A percentile compares a stretch with the other conserved stretches of the same genome.
phyloP scores from a whole-genome alignment of 2,329 filamentous ascomycete genomes.

The Ophiostoma tasmaniense region DNA sequence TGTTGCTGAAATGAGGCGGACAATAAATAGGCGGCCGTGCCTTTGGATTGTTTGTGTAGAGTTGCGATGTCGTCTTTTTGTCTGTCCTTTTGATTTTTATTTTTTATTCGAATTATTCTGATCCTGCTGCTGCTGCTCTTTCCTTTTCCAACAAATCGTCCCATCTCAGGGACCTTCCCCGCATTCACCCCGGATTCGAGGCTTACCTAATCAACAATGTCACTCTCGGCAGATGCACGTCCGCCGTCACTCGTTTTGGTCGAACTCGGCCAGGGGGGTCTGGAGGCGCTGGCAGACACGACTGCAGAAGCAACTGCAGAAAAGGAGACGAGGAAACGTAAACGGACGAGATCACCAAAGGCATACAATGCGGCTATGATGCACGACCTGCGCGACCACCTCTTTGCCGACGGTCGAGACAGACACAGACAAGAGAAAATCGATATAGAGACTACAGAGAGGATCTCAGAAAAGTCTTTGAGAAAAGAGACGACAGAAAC shows the following conservation, averaged over 20 bases:
- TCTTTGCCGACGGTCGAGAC: not conserved
- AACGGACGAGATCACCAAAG: not conserved
- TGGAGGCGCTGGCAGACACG: not conserved
- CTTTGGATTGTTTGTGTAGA: not conserved
- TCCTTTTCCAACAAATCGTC: not conserved
- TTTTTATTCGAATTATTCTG: not conserved
- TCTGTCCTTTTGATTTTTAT: not conserved
- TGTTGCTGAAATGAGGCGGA: not conserved
- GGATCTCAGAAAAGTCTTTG: too few species aligned
- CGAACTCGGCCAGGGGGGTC: not conserved
- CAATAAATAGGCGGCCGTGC: not conserved
- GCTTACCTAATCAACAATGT: not conserved
- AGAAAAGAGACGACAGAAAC: not conserved
- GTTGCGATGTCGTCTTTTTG: not conserved
- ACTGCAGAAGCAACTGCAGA: not conserved
- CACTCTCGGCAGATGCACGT: not conserved
- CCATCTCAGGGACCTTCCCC: not conserved
- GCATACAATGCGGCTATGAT: constrained; percentile 8
- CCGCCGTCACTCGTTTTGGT: constrained; percentile 2
- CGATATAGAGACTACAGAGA: too few species aligned
- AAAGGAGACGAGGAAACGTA: not conserved
- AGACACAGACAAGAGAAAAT: not conserved
- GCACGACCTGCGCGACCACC: constrained; percentile 10
- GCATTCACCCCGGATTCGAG: not conserved
- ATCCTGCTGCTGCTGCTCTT: not conserved